Conservation (phyloP, 1,284 basidiomycete species). For the Omphalotus olearius region DNA sequence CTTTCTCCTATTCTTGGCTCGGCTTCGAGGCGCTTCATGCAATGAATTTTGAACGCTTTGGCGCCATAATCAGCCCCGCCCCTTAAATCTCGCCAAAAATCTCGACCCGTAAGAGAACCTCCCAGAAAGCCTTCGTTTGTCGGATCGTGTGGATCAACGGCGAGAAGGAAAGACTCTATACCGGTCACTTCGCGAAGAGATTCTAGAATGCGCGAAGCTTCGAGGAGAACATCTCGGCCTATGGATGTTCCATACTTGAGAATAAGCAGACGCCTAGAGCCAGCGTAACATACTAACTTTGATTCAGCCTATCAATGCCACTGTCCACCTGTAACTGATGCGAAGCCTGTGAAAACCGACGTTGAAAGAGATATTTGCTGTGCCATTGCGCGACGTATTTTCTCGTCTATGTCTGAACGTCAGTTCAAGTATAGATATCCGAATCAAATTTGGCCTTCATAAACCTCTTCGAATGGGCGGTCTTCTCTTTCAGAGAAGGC, state of each 20-base stretch:
- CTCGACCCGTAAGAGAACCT: constrained; percentile 51
- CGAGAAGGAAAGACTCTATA: constrained; percentile 56
- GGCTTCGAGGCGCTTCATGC: constrained; percentile 22
- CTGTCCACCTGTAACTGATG: neutral
- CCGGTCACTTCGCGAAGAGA: constrained; percentile 43
- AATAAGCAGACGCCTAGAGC: neutral
- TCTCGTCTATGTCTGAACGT: constrained; percentile 37
- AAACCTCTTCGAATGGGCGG: constrained; percentile 55
- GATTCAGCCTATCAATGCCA: neutral
- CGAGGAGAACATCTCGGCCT: constrained; percentile 44
- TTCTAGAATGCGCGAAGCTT: constrained; percentile 48
- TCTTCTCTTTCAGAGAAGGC: constrained; percentile 56
- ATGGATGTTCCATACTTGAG: constrained; percentile 1
- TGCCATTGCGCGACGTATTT: constrained; percentile 54
- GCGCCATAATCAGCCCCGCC: constrained; percentile 55
- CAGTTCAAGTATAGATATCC: constrained; percentile 1
- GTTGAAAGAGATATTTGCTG: constrained; percentile 47
- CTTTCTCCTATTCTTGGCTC: constrained; percentile 9
- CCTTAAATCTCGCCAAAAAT: constrained; percentile 59
- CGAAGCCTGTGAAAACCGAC: constrained; percentile 2
- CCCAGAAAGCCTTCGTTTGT: constrained; percentile 55
- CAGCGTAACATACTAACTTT: constrained; percentile 7
- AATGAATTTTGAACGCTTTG: constrained; percentile 48
- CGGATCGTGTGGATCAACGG: constrained; percentile 46
- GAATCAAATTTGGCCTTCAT: neutral